A percentile compares a stretch with the other conserved stretches of the same genome.
Evolutionary conservation across 208 protist genomes (phyloP).

Genomic region (Porcisia hertigi): DNA sequence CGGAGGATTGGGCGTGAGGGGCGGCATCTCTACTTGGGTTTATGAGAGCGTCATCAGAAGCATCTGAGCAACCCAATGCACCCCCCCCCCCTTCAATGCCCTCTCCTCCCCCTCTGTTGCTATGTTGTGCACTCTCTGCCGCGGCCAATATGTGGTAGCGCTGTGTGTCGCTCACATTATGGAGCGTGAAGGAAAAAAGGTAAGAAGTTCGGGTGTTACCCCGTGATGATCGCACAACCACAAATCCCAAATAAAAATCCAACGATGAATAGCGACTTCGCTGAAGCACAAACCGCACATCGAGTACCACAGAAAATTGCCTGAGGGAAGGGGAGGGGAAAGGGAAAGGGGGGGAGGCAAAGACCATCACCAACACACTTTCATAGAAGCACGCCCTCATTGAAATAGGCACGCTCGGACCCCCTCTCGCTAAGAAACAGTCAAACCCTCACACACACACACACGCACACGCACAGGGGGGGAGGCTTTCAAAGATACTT

Average conservation of each 20-base stretch:
- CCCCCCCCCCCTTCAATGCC: too few species aligned
- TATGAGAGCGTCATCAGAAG: too few species aligned
- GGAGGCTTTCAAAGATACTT: constrained; percentile 61
- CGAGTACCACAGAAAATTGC: not conserved
- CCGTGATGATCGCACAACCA: too few species aligned
- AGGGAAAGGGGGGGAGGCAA: not conserved
- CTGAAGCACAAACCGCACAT: not conserved
- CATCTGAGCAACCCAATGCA: too few species aligned
- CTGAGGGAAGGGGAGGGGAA: not conserved
- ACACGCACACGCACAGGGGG: not conserved
- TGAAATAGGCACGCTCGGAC: not conserved
- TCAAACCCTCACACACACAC: not conserved
- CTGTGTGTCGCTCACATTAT: too few species aligned
- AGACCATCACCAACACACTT: not conserved
- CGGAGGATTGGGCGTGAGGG: not conserved
- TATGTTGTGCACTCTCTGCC: too few species aligned
- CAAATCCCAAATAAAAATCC: too few species aligned
- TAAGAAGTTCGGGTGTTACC: too few species aligned
- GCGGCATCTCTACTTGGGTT: not conserved
- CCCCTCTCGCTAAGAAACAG: not conserved
- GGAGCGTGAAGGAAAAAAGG: too few species aligned
- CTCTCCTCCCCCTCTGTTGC: too few species aligned
- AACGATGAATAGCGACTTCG: not conserved
- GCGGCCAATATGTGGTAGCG: too few species aligned
- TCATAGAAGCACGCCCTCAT: not conserved